Base-by-base conservation (phyloP, 2,329 filamentous ascomycete species). In the Colletotrichum sp. region DNA sequence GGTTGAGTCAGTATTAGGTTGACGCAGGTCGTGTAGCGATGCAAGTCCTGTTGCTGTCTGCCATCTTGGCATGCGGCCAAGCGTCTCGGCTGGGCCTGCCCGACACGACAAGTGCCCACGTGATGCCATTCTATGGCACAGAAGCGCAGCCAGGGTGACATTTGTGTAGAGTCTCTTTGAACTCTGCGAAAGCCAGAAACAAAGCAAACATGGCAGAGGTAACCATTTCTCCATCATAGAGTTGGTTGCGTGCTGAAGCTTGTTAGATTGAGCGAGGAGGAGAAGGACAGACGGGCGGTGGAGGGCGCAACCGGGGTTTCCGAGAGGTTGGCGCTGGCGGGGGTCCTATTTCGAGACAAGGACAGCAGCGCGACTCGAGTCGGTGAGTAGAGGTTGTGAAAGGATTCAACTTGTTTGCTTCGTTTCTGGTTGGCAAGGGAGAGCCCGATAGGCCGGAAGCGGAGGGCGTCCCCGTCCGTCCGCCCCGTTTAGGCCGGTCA, bases 31-130 rank as follows among this genome's bases (percentile, higher is more conserved):
- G 57, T 63, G n/a, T 44, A 52, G 57, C 36, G 39, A 39, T 26
- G 28, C 69, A 21, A 72, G 24, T 65, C 39, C 28, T 21, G 18
- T 24, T 64, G 55, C 44, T 24, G 26, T 36, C 44, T 18, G 34
- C 64, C 32, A 52, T 15, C 59, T 76, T 74, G 74, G 71, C 57
- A 76, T 69, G 73, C 70, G 57, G 63, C 24, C 73, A 67, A 24
- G 10, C 63, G 32, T 49, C 24, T 73, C 44, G 13, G 57, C 32
- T 18, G 49, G n/a, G 21, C 21, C 15, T 59, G 63, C 63, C 26
- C 44, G 57, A 28, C 30, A 34, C 39, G 30, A 49, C 16, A 32
- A 67, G 36, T 66, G n/a, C n/a, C n/a, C 59, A 65, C 30, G 59
- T 69, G 59, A 60, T 36, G 44, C 44, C 34, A 52, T 60, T 28